These are phyloP conservation scores for Cinnamomum chago DNA, from an alignment of 164 flowering plant genomes.

Conservation along the genomic window DNA sequence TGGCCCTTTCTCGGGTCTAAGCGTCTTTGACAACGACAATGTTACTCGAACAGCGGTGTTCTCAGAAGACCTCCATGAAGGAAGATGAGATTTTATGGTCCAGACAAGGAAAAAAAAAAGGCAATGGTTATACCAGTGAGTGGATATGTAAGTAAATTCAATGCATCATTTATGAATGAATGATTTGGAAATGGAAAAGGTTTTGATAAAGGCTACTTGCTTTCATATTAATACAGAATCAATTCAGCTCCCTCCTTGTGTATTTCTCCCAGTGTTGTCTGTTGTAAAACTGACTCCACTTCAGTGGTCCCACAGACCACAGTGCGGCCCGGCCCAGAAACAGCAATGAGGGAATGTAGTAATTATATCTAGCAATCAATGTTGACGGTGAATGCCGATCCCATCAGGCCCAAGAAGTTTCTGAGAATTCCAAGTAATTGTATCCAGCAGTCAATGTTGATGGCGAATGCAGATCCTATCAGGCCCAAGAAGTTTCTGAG, in stretches of 20 bases:
- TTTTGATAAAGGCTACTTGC: slow-evolving; percentile 9
- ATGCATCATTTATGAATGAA: neutral
- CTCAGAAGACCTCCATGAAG: slow-evolving; percentile 99
- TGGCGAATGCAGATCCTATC: too few species aligned
- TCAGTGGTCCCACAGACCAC: too few species aligned
- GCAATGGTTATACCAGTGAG: neutral
- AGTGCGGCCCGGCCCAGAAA: too few species aligned
- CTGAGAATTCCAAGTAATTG: too few species aligned
- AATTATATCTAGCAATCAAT: too few species aligned
- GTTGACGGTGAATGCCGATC: too few species aligned
- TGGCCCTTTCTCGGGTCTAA: slow-evolving; percentile 88
- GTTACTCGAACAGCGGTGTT: slow-evolving; percentile 66
- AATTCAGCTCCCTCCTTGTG: slow-evolving; percentile 19
- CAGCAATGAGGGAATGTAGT: too few species aligned
- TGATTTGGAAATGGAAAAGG: slow-evolving; percentile 5
- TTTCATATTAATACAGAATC: slow-evolving; percentile 13
- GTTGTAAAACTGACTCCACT: neutral
- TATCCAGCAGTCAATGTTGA: too few species aligned
- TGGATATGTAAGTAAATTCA: neutral
- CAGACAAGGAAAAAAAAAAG: neutral
- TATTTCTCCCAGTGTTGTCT: slow-evolving; percentile 7
- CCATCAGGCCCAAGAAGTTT: too few species aligned
- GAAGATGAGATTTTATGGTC: slow-evolving; percentile 39
- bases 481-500: too few species aligned
- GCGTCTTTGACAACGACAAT: slow-evolving; percentile 63